Percentiles rank a stretch among this genome's conserved stretches.
Conservation (phyloP, 225 moss, liverwort and hornwort genomes). For the Climacium dendroides region DNA sequence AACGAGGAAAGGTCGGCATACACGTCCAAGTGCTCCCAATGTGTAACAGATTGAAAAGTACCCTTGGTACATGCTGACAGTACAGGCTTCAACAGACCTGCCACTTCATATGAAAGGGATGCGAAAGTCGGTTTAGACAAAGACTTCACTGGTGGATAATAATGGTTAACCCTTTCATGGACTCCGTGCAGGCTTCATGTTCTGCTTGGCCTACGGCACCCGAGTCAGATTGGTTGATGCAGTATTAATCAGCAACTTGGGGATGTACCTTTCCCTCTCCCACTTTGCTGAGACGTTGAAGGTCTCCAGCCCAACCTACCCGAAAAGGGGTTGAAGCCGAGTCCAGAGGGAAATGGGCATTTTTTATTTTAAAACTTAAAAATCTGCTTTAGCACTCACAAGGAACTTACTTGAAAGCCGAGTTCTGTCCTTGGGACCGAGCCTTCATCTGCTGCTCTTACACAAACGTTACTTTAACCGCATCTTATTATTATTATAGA, state of each 20-base stretch:
- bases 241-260: constrained; percentile 3
- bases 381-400: neutral
- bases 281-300: neutral
- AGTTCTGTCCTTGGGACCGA: neutral
- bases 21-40: constrained; percentile 10
- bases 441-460: neutral
- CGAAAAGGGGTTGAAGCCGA: neutral
- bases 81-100: constrained; percentile 18
- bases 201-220: constrained; percentile 9
- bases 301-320: neutral
- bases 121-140: constrained; percentile 29
- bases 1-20: constrained; percentile 21
- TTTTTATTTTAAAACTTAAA: too few species aligned
- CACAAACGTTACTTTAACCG: neutral
- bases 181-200: constrained; percentile 28
- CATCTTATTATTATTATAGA: neutral
- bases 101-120: constrained; percentile 28
- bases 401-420: neutral
- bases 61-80: constrained; percentile 17
- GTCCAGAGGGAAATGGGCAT: neutral
- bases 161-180: constrained; percentile 5
- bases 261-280: neutral
- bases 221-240: constrained; percentile 6
- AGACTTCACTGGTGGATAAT: constrained; percentile 28
- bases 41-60: constrained; percentile 28